Evolutionary conservation across 2,329 filamentous ascomycete genomes (phyloP), one percentile per base, ranked within the genome.

Genomic region (Aspergillus sp.): DNA sequence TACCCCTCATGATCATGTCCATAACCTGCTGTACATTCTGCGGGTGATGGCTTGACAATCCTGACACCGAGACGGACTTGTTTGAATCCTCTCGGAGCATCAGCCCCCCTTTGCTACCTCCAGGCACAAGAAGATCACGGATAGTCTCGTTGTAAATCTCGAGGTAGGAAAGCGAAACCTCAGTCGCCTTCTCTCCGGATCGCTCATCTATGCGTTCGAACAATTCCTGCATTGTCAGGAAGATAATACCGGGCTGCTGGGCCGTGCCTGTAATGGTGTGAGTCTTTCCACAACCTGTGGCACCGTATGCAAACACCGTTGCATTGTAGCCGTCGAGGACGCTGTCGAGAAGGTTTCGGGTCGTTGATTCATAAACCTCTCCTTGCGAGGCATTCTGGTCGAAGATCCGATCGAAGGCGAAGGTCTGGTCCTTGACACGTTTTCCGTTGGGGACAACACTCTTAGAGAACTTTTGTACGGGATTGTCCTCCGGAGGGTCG

Each of bases 71-170:
- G 7, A 99, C 95, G 10, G 91, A 87, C 74, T 97, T 91, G 71
- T 98, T 93, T 60, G 91, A 90, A 80, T 99, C 95, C 78, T 99
- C 95, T 51, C 95, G 89, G 43, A 99, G 84, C 89, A 95, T 97
- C 65, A 99, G 79, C 3, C 92, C 90, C 66, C 88, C 85, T 78
- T 93, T 95, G 77, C 88, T 91, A 39, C 89, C 91, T 23, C 89
- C 89, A 0, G 91, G 90, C n/a, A 95, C 89, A 47, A 99, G 83
- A 71, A 99, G 80, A 79, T 99, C 95, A 55, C 95, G 91, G 70
- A 99, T 99, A 0, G 93, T 97, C 80, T 99, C 95, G 74, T 99
- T 99, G 83, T 99, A 99, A 65, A 99, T 99, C 74, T 99, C 95
- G 39, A 99, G 84, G 72, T 98, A 99, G 0, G 93, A 97, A 15